phyloP scores from a whole-genome alignment of 2,329 filamentous ascomycete genomes.

The Ophiostoma montium region DNA sequence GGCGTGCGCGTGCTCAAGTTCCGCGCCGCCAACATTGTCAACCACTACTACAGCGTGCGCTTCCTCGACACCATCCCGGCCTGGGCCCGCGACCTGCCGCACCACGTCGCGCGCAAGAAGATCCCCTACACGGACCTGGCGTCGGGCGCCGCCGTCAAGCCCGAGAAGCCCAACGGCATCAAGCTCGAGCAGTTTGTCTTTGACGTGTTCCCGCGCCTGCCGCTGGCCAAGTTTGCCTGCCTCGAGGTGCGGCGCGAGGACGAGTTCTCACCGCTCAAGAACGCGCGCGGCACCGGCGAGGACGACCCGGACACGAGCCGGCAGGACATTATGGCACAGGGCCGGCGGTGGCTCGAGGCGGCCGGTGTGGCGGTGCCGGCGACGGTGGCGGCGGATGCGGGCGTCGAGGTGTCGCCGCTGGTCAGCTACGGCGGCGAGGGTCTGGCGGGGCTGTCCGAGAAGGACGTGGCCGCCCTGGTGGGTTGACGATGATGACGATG shows the following conservation, averaged over 20 bases:
- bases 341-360: slow-evolving; percentile 68
- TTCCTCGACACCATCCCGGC: slow-evolving; percentile 84
- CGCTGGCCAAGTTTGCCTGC: slow-evolving; percentile 80
- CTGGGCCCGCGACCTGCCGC: slow-evolving; percentile 76
- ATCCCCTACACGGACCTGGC: slow-evolving; percentile 72
- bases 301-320: slow-evolving; percentile 92
- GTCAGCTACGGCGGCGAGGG: slow-evolving; percentile 73
- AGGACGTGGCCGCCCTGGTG: slow-evolving; percentile 31
- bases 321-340: slow-evolving; percentile 78
- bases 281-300: slow-evolving; percentile 68
- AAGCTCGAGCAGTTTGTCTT: slow-evolving; percentile 99
- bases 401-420: slow-evolving; percentile 82
- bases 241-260: slow-evolving; percentile 95
- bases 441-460: slow-evolving; percentile 39
- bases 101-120: slow-evolving; percentile 97
- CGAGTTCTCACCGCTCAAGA: slow-evolving; percentile 97
- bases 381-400: slow-evolving; percentile 40
- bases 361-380: slow-evolving; percentile 66
- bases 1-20: slow-evolving; percentile 87
- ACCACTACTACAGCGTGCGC: slow-evolving; percentile 95
- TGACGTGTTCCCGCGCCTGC: slow-evolving; percentile 85
- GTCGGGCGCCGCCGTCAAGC: slow-evolving; percentile 71
- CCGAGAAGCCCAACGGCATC: slow-evolving; percentile 90
- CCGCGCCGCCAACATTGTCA: slow-evolving; percentile 97
- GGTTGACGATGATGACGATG: too few relatives aligned